Evolutionary conservation across 2,329 filamentous ascomycete species (phyloP), one percentile per base, ranked within the genome.

Genomic region (Cladophialophora chaetospira): DNA sequence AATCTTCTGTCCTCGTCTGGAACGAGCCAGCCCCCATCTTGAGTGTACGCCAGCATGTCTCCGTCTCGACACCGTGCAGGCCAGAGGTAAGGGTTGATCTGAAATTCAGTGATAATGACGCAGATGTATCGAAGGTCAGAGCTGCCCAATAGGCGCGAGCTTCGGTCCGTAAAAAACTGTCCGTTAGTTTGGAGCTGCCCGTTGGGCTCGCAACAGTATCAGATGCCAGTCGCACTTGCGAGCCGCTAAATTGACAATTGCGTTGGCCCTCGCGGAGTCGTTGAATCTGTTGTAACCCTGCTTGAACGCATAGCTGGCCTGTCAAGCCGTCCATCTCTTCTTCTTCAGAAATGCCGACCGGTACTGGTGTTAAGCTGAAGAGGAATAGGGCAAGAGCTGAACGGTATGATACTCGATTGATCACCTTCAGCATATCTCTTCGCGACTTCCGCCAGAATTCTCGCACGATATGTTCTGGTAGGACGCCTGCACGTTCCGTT

Each of bases 111-210:
- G 72, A 75, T 3, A 77, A 53, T 1, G 74, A 75, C 0, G 70
- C 71, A 0, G 73, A 75, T 0, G 74, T 77, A 33, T 77, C 74
- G 26, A 75, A 76, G 0, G 71, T 74, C 5, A 77, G 53, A 2
- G 74, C 74, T 0, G 72, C 72, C 74, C 74, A 77, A 54, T 75
- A 76, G 0, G 70, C 71, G 9, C 68, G 72, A 50, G 69, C 75
- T 58, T 77, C 74, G 1, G 70, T 65, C 4, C 66, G 67, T 5
- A 77, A 67, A 36, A 74, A 75, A 17, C 67, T 66, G 0, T 68
- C 65, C 1, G 68, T 69, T 1, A 71, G 23, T 5, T 23, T 65
- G 0, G 69, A 66, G 19, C 66, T 61, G 2, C 69, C 65, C 2
- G 66, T 67, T 6, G 67, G 61, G 4, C 63, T 64, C 1, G 65